These are phyloP conservation scores for Nicotiana sylvestris DNA, from an alignment of 257 asterid genomes.

Conservation along the genomic window DNA sequence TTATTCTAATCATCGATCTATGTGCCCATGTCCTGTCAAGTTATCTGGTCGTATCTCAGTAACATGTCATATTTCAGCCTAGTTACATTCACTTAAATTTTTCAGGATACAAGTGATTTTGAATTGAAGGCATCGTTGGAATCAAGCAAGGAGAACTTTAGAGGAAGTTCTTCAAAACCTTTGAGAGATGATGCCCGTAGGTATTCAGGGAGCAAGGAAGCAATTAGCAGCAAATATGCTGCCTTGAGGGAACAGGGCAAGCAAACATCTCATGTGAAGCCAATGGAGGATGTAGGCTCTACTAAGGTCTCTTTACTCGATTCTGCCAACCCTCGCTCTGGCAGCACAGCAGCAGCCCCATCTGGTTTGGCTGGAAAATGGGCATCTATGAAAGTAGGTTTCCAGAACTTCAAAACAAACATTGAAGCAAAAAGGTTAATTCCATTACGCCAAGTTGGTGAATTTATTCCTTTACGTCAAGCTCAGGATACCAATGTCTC, in stretches of 20 bases:
- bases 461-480: slow-evolving; percentile 62
- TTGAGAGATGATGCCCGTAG: slow-evolving; percentile 47
- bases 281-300: slow-evolving; percentile 49
- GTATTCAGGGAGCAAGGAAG: slow-evolving; percentile 77
- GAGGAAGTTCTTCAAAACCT: slow-evolving; percentile 72
- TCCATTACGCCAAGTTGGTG: slow-evolving; percentile 54
- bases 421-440: slow-evolving; percentile 69
- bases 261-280: slow-evolving; percentile 30
- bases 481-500: slow-evolving; percentile 44
- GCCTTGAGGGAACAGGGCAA: slow-evolving; percentile 74
- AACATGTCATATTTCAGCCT: background rate
- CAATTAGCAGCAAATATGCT: slow-evolving; percentile 76
- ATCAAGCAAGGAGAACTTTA: slow-evolving; percentile 36
- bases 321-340: slow-evolving; percentile 36
- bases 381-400: slow-evolving; percentile 95
- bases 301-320: slow-evolving; percentile 81
- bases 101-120: slow-evolving; percentile 44
- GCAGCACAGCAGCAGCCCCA: slow-evolving; percentile 24
- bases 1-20: background rate
- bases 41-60: background rate
- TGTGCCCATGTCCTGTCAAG: background rate
- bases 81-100: background rate
- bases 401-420: slow-evolving; percentile 64
- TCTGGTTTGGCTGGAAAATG: slow-evolving; percentile 76
- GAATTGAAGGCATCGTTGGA: slow-evolving; percentile 49